Conservation (phyloP, 306 rosid species). For the Cajanus cajan region DNA sequence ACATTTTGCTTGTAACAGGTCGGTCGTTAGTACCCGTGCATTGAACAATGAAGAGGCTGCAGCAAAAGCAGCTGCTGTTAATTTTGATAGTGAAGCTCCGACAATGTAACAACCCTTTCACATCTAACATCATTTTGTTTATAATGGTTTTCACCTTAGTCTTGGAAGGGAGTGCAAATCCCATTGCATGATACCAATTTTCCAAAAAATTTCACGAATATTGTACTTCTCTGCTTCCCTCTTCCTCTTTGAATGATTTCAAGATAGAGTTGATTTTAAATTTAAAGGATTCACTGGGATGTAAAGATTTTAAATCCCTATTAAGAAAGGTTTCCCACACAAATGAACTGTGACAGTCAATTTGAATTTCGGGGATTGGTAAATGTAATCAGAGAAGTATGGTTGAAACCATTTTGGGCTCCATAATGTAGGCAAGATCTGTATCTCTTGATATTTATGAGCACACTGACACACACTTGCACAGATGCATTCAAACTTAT, state of each 20-base stretch:
- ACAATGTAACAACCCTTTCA: slow-evolving; percentile 56
- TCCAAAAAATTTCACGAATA: neutral
- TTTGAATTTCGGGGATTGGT: neutral
- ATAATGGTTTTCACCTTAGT: neutral
- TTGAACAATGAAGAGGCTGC: slow-evolving; percentile 61
- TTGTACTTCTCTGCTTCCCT: neutral
- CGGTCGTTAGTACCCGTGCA: slow-evolving; percentile 43
- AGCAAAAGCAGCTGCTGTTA: slow-evolving; percentile 63
- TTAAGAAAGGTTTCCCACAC: neutral
- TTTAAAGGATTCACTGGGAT: neutral
- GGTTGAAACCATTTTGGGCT: neutral
- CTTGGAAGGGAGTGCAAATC: neutral
- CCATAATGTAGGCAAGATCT: neutral
- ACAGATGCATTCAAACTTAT: neutral
- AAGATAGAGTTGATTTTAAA: neutral
- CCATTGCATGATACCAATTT: neutral
- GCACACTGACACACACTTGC: neutral
- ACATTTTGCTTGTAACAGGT: slow-evolving; percentile 35
- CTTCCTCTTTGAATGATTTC: neutral
- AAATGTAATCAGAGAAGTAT: neutral
- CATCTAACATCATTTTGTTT: neutral
- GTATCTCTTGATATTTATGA: neutral
- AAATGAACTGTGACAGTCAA: neutral
- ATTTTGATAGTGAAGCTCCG: slow-evolving; percentile 64
- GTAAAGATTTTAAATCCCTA: neutral